A percentile compares a stretch with the other conserved stretches of the same genome.
These are phyloP conservation scores for Wickerhamomyces sydowiorum DNA, from an alignment of 805 yeast species.

Conservation along the genomic window DNA sequence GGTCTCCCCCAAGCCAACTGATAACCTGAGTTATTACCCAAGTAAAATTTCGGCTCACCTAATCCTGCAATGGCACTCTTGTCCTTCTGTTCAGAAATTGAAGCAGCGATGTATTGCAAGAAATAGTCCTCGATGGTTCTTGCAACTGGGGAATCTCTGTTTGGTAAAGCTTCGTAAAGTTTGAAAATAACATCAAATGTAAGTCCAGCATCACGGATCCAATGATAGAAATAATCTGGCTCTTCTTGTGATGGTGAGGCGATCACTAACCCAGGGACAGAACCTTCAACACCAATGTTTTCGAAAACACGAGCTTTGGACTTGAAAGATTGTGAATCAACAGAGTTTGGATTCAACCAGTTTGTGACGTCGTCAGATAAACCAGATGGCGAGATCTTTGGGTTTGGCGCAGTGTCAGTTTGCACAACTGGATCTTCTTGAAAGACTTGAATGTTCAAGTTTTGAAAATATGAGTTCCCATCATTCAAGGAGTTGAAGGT, in stretches of 20 bases:
- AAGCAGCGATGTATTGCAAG: not conserved
- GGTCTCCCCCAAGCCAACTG: conserved; percentile 70
- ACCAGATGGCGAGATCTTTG: not conserved
- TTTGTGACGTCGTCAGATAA: not conserved
- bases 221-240: conserved; percentile 69
- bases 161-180: conserved; percentile 28
- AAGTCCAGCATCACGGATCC: conserved; percentile 72
- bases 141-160: not conserved
- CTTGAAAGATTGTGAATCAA: not conserved
- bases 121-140: not conserved
- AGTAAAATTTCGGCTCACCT: conserved; percentile 74
- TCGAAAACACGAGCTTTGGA: not conserved
- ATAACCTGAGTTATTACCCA: conserved; percentile 44
- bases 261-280: conserved; percentile 54
- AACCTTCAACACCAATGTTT: conserved; percentile 15
- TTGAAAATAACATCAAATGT: conserved; percentile 33
- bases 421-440: not conserved
- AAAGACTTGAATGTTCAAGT: not conserved
- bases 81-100: not conserved
- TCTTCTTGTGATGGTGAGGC: conserved; percentile 57
- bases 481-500: not conserved
- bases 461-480: not conserved
- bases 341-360: not conserved
- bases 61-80: conserved; percentile 15
- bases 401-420: not conserved